Evolutionary conservation across 768 basidiomycete genomes (phyloP).

Genomic region (Tylopilus sp.): DNA sequence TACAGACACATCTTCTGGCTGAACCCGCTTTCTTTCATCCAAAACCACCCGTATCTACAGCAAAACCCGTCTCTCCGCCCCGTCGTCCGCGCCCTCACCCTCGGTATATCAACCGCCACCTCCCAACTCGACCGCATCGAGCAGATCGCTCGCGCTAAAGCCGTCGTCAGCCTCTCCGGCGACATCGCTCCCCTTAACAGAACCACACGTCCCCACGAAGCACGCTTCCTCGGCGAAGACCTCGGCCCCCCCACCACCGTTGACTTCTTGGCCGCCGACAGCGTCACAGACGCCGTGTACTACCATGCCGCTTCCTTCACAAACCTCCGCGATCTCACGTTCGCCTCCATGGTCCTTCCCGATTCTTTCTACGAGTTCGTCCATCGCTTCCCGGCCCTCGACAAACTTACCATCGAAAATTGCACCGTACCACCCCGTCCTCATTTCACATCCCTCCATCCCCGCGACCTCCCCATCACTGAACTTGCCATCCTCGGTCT

Average conservation of each 20-base stretch:
- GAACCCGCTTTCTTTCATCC: conserved; percentile 26
- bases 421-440: conserved; percentile 30
- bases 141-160: conserved; percentile 27
- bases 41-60: conserved; percentile 18
- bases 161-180: conserved; percentile 18
- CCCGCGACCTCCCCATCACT: conserved; percentile 40
- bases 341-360: conserved; percentile 37
- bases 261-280: conserved; percentile 21
- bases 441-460: conserved; percentile 20
- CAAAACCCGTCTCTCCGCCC: conserved; percentile 6
- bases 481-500: conserved; percentile 39
- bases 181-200: conserved; percentile 15
- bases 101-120: conserved; percentile 24
- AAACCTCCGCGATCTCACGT: conserved; percentile 36
- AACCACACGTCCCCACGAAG: conserved; percentile 21
- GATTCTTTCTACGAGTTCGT: conserved; percentile 34
- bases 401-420: conserved; percentile 39
- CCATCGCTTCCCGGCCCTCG: conserved; percentile 36
- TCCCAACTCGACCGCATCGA: conserved; percentile 23
- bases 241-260: conserved; percentile 15
- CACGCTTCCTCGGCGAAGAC: conserved; percentile 23
- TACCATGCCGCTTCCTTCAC: conserved; percentile 24
- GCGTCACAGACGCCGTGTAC: conserved; percentile 20
- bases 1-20: conserved; percentile 36
- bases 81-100: conserved; percentile 21